These are phyloP conservation scores for Pulveroboletus frians DNA, from an alignment of 768 basidiomycete species.

Conservation along the genomic window DNA sequence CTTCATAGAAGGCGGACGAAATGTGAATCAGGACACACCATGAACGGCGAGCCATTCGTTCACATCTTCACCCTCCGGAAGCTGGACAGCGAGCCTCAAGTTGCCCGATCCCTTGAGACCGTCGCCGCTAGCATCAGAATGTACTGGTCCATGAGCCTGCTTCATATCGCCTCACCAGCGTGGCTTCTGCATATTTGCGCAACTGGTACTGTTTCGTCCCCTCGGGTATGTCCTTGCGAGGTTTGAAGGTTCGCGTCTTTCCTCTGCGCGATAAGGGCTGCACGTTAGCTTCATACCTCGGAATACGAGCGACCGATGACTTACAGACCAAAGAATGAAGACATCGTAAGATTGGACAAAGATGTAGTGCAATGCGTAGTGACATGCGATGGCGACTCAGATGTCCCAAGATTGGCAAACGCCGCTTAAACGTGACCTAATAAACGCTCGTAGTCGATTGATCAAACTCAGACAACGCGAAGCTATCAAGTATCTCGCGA, in stretches of 20 bases:
- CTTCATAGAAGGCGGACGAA: neutral
- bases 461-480: neutral
- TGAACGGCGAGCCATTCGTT: constrained; percentile 99
- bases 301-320: constrained; percentile 24
- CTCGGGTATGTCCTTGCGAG: constrained; percentile 89
- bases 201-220: constrained; percentile 98
- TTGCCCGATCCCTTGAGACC: constrained; percentile 84
- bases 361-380: constrained; percentile 2
- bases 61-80: constrained; percentile 94
- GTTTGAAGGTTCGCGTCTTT: constrained; percentile 94
- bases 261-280: constrained; percentile 45
- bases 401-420: constrained; percentile 14
- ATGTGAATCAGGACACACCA: constrained; percentile 45
- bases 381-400: constrained; percentile 2
- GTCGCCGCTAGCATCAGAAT: constrained; percentile 11
- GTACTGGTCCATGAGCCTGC: neutral
- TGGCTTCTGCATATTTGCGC: constrained; percentile 96
- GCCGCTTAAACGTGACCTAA: neutral
- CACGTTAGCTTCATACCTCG: constrained; percentile 9
- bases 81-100: constrained; percentile 81
- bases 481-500: neutral
- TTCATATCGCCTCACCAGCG: constrained; percentile 48
- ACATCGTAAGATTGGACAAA: constrained; percentile 44
- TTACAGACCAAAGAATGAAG: constrained; percentile 86
- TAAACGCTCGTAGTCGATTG: neutral